Percentiles rank a stretch among this genome's conserved stretches.
Conservation (phyloP, 2,329 filamentous ascomycete species). For the Endocalyx cinctus region DNA sequence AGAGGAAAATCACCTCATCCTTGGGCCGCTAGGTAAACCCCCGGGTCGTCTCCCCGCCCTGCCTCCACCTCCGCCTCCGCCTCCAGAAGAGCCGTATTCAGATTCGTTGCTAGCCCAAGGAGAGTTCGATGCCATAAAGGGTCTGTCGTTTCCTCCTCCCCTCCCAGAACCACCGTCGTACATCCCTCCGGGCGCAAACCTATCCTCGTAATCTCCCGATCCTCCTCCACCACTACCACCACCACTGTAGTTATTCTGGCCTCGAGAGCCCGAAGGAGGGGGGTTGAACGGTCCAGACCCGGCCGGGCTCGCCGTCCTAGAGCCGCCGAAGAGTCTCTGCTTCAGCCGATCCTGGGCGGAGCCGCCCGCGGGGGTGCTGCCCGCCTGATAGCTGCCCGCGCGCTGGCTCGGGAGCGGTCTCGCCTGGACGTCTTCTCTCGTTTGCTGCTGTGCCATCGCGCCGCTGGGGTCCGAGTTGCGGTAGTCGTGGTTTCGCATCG, state of each 20-base stretch:
- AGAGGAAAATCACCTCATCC: constrained; percentile 34
- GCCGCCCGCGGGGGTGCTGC: constrained; percentile 35
- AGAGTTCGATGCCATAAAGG: constrained; percentile 41
- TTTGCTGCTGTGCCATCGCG: constrained; percentile 18
- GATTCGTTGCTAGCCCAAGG: constrained; percentile 42
- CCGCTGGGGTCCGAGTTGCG: constrained; percentile 28
- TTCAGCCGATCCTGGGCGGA: constrained; percentile 79
- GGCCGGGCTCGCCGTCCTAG: constrained; percentile 53
- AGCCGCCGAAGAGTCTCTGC: constrained; percentile 69
- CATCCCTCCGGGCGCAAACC: constrained; percentile 41
- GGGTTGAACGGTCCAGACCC: constrained; percentile 44
- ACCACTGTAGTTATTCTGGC: too few species aligned
- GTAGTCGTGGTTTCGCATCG: constrained; percentile 22
- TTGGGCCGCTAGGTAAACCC: constrained; percentile 32
- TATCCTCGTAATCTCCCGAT: constrained; percentile 38
- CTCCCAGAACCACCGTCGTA: constrained; percentile 35
- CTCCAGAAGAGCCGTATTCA: constrained; percentile 32
- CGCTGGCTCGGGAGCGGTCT: constrained; percentile 69
- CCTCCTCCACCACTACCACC: constrained; percentile 24
- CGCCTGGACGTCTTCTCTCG: constrained; percentile 36
- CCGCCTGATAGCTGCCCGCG: constrained; percentile 67
- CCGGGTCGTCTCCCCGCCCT: constrained; percentile 33
- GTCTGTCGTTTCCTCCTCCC: constrained; percentile 30
- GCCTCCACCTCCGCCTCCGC: constrained; percentile 31
- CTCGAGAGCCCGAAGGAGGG: constrained; percentile 32